Evolutionary conservation across 1,284 basidiomycete species (phyloP).

Genomic region (Wallemia mellicola): DNA sequence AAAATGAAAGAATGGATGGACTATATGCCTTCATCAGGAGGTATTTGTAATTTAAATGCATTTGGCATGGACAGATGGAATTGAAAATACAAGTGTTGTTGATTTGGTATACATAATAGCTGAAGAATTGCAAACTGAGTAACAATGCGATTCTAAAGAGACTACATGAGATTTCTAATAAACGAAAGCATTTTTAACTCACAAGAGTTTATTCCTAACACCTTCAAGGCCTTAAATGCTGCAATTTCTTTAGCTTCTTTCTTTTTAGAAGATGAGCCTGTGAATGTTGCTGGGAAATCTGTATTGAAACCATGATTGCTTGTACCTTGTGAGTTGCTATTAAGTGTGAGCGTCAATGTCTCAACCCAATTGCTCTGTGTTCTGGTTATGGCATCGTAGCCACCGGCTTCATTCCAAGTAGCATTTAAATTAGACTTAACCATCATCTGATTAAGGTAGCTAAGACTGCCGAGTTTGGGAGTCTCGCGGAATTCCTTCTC

Average conservation of each 20-base stretch:
- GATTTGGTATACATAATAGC: not conserved
- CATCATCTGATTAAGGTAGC: not conserved
- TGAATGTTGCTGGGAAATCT: not conserved
- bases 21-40: slow-evolving; percentile 2
- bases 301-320: not conserved
- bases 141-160: too few species aligned
- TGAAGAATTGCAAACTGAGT: not conserved
- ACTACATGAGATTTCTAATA: too few species aligned
- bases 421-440: not conserved
- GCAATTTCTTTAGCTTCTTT: not conserved
- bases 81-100: too few species aligned
- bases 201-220: not conserved
- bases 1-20: slow-evolving; percentile 1
- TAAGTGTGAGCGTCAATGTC: not conserved
- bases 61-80: too few species aligned
- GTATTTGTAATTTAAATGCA: too few species aligned
- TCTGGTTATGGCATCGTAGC: not conserved
- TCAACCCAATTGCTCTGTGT: not conserved
- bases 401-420: not conserved
- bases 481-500: not conserved
- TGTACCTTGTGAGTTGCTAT: not conserved
- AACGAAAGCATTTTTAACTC: not conserved
- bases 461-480: not conserved
- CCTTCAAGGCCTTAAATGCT: not conserved
- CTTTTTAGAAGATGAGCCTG: not conserved